These are phyloP conservation scores for Tricladium varicosporioides DNA, from an alignment of 2,329 filamentous ascomycete species.

Conservation along the genomic window DNA sequence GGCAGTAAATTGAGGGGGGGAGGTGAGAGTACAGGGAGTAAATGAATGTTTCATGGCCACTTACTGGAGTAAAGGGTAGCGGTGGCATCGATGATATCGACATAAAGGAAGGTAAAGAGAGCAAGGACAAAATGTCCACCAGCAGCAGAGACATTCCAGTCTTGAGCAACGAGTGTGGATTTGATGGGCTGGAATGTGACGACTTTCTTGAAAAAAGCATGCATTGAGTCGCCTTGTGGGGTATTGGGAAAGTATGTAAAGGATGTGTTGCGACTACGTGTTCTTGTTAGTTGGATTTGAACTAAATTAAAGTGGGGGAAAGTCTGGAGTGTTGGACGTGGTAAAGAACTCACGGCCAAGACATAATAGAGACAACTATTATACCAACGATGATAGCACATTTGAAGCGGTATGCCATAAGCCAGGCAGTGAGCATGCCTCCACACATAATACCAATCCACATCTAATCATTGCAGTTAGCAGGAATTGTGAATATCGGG, in stretches of 20 bases:
- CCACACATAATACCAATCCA: conserved; percentile 85
- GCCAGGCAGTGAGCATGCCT: conserved; percentile 73
- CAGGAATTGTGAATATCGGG: not conserved
- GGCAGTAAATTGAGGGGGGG: too few species aligned
- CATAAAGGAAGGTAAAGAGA: conserved; percentile 75
- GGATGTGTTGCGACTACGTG: conserved; percentile 55
- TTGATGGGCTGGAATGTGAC: conserved; percentile 70
- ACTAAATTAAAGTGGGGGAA: not conserved
- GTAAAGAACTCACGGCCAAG: conserved; percentile 74
- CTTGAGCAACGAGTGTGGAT: conserved; percentile 59
- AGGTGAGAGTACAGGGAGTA: too few species aligned
- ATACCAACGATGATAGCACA: conserved; percentile 75
- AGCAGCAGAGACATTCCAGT: conserved; percentile 56
- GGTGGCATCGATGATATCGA: conserved; percentile 76
- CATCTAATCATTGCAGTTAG: conserved; percentile 46
- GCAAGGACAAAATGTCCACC: conserved; percentile 66
- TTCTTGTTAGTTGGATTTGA: too few species aligned
- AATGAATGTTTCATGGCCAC: too few species aligned
- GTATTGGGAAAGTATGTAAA: conserved; percentile 74
- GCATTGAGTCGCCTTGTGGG: conserved; percentile 59
- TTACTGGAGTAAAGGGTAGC: conserved; percentile 70
- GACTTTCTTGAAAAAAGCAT: conserved; percentile 71
- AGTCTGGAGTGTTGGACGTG: too few species aligned
- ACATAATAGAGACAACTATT: conserved; percentile 67
- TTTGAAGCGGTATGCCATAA: conserved; percentile 77